phyloP scores from a whole-genome alignment of 148 eudicot genomes.

The Nepenthes gracilis region DNA sequence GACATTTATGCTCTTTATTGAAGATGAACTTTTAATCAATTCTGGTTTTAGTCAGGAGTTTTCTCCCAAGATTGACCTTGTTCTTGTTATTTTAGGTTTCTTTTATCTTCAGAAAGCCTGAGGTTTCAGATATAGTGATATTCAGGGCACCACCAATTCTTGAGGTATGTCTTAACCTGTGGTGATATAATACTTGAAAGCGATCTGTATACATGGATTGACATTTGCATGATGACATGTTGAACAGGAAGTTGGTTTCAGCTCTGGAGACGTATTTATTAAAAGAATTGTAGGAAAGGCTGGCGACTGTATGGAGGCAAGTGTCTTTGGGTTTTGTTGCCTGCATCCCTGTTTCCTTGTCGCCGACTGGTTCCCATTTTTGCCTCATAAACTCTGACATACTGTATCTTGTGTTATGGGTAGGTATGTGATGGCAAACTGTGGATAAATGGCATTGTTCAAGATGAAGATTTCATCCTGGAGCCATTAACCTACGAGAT shows the following conservation, averaged over 20 bases:
- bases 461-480: constrained; percentile 72
- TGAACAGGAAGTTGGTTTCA: constrained; percentile 55
- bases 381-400: background rate
- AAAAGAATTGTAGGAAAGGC: constrained; percentile 85
- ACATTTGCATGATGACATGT: background rate
- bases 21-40: no score
- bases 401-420: background rate
- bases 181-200: background rate
- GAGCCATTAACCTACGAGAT: constrained; percentile 81
- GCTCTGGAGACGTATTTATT: constrained; percentile 57
- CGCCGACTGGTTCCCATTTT: background rate
- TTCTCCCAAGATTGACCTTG: background rate
- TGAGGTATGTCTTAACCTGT: constrained; percentile 33
- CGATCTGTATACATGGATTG: background rate
- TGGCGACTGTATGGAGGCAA: constrained; percentile 77
- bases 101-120: constrained; percentile 72
- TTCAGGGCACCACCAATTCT: constrained; percentile 76
- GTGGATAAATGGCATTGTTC: constrained; percentile 50
- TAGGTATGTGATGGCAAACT: constrained; percentile 69
- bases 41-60: background rate
- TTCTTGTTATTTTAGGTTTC: constrained; percentile 43
- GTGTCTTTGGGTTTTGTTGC: constrained; percentile 3
- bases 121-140: constrained; percentile 71
- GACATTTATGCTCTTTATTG: no score
- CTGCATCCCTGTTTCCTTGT: background rate